phyloP scores from a whole-genome alignment of 2,329 filamentous ascomycete genomes.

The Conoideocrella luteorostrata region DNA sequence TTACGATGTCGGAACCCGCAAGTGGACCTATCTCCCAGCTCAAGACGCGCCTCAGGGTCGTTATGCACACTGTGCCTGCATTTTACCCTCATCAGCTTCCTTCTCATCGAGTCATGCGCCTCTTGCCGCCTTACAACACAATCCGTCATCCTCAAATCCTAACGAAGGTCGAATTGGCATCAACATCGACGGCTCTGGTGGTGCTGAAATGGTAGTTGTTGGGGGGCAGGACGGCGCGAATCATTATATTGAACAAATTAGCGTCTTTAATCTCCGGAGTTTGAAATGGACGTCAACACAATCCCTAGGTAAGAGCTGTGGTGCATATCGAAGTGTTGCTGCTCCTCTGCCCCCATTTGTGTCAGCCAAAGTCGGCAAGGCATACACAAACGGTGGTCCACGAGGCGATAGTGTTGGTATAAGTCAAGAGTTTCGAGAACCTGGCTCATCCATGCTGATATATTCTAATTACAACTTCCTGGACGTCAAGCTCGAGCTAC shows the following conservation, averaged over 20 bases:
- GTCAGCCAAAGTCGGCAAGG: conserved; percentile 59
- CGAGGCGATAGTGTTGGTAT: conserved; percentile 38
- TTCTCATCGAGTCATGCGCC: conserved; percentile 83
- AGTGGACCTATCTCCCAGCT: conserved; percentile 79
- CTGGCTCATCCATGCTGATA: conserved; percentile 76
- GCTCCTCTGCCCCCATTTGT: conserved; percentile 68
- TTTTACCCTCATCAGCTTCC: conserved; percentile 78
- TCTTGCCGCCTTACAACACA: conserved; percentile 81
- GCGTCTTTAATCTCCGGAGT: conserved; percentile 92
- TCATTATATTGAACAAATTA: conserved; percentile 98
- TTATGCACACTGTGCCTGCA: conserved; percentile 93
- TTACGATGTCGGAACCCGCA: conserved; percentile 75
- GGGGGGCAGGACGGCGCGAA: conserved; percentile 97
- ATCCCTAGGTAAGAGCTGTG: conserved; percentile 82
- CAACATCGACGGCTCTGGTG: conserved; percentile 81
- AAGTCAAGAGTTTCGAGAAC: conserved; percentile 47
- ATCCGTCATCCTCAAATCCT: conserved; percentile 72
- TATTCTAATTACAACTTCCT: conserved; percentile 99
- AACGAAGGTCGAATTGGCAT: conserved; percentile 86
- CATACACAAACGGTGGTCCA: conserved; percentile 35
- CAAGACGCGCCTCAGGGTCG: conserved; percentile 83
- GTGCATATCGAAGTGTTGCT: conserved; percentile 92
- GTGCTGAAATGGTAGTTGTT: conserved; percentile 94
- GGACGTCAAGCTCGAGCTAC: conserved; percentile 91
- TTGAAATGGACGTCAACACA: conserved; percentile 93